Conservation (phyloP, 2,329 filamentous ascomycete species). For the Alternaria dauci region DNA sequence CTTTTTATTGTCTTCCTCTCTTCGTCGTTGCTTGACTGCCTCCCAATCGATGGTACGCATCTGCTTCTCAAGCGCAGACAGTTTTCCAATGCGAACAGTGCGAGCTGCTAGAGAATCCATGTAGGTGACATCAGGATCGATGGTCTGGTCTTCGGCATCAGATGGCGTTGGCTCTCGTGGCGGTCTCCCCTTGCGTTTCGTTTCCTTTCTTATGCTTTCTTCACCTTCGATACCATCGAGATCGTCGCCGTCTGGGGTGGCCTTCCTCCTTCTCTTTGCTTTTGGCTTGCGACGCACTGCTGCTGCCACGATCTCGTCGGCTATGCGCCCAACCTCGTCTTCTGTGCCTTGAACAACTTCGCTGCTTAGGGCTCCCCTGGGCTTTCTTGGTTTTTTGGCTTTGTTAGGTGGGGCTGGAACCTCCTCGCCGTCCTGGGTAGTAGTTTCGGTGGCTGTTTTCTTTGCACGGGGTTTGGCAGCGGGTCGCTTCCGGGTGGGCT, state of each 20-base stretch:
- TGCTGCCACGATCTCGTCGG: constrained; percentile 19
- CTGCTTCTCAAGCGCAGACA: constrained; percentile 76
- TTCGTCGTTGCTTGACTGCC: constrained; percentile 55
- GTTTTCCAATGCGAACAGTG: constrained; percentile 70
- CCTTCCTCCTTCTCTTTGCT: constrained; percentile 25
- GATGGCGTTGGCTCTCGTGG: constrained; percentile 44
- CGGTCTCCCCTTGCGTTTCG: constrained; percentile 37
- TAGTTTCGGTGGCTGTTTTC: constrained; percentile 18
- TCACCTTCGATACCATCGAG: constrained; percentile 18
- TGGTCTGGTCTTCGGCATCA: constrained; percentile 54
- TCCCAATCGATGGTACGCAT: constrained; percentile 72
- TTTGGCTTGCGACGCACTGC: constrained; percentile 28
- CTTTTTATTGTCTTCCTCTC: constrained; percentile 43
- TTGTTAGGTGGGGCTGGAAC: constrained; percentile 32
- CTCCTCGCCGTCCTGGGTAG: constrained; percentile 22
- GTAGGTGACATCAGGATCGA: constrained; percentile 72
- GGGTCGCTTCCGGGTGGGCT: constrained; percentile 17
- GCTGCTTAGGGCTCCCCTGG: constrained; percentile 26
- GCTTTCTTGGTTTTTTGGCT: constrained; percentile 39
- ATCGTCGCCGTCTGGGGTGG: constrained; percentile 19
- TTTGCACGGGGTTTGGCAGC: constrained; percentile 32
- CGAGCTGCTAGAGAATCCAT: constrained; percentile 78
- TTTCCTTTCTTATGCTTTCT: constrained; percentile 15
- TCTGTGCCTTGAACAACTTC: constrained; percentile 18
- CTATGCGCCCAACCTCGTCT: constrained; percentile 17